Base-by-base conservation (phyloP, 2,329 filamentous ascomycete species). In the Stemphylium lycopersici region DNA sequence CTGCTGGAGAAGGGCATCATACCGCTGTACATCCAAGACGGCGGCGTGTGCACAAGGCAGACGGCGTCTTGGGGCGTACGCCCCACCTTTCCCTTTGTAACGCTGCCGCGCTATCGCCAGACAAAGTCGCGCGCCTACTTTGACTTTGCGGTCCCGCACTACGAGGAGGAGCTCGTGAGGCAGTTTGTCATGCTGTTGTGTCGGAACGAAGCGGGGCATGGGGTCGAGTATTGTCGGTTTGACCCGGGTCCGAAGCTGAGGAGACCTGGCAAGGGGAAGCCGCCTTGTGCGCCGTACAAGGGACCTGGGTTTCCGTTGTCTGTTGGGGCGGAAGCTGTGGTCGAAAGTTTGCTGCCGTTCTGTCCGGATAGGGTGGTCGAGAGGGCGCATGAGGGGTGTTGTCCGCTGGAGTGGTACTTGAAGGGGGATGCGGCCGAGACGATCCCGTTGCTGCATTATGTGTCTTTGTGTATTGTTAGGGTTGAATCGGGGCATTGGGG, bases 131-230 rank as follows among this genome's bases (percentile, higher is more conserved):
- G 64, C 1, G 62, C 59, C 0, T 59, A 40, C 29, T 60, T 66
- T 26, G 58, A 59, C 5, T 65, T 69, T 24, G 3, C 58, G 13
- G 32, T 68, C 5, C 62, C 63, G 8, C 39, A 48, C 31, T 55
- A 46, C 0, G 15, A 55, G 18, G 29, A 54, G 6, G 39, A 31
- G 15, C 4, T 20, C 4, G 39, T 18, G 2, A 2, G 1, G 4
- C 15, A 6, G 2, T 38, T 18, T 1, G 11, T 33, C 0, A 1
- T 8, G 4, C 22, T 16, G 3, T 33, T 53, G 6, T n/a, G 12
- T 3, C 0, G 2, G 3, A 45, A 44, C 10, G 31, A 6, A 15
- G 51, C 32, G 29, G 11, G 18, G 10, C 32, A 40, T 16, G 52
- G 8, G 6, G 16, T 45, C 11, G 16, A 26, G 8, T 12, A 16